A percentile compares a stretch with the other conserved stretches of the same genome.
Evolutionary conservation across 2,329 filamentous ascomycete species (phyloP).

Genomic region (Cytospora piceae): DNA sequence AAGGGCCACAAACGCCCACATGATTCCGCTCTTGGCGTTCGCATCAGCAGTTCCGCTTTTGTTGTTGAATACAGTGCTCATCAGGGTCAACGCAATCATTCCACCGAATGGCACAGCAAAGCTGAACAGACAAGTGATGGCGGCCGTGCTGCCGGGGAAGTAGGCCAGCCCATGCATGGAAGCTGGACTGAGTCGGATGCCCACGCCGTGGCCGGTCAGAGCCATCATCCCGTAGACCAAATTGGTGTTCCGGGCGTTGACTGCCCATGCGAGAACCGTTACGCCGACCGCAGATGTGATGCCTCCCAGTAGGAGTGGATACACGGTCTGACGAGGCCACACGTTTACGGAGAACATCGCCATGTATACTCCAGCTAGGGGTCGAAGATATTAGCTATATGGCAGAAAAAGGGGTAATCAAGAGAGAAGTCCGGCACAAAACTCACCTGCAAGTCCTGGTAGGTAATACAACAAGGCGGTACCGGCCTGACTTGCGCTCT

Average conservation of each 20-base stretch:
- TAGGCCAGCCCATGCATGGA: slow-evolving; percentile 66
- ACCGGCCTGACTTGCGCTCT: slow-evolving; percentile 53
- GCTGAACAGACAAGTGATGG: slow-evolving; percentile 62
- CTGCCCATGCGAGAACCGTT: slow-evolving; percentile 59
- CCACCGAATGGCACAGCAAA: slow-evolving; percentile 67
- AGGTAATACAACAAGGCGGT: slow-evolving; percentile 65
- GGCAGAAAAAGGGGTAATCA: neutral
- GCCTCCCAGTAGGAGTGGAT: slow-evolving; percentile 59
- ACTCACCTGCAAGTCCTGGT: slow-evolving; percentile 61
- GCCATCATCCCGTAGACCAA: slow-evolving; percentile 70
- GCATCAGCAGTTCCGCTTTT: slow-evolving; percentile 32
- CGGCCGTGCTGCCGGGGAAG: slow-evolving; percentile 60
- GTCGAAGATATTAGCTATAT: slow-evolving; percentile 3
- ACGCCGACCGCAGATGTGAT: slow-evolving; percentile 62
- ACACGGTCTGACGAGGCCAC: slow-evolving; percentile 65
- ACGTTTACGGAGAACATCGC: slow-evolving; percentile 64
- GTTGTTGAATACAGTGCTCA: slow-evolving; percentile 72
- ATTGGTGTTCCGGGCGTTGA: slow-evolving; percentile 51
- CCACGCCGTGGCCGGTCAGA: slow-evolving; percentile 64
- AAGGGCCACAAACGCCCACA: slow-evolving; percentile 67
- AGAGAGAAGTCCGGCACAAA: neutral
- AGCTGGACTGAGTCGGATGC: slow-evolving; percentile 65
- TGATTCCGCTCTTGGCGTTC: slow-evolving; percentile 53
- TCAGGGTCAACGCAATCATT: slow-evolving; percentile 66
- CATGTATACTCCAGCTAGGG: slow-evolving; percentile 55